Base-by-base conservation (phyloP, 345 rosid genomes). In the Conringia planisiliqua region DNA sequence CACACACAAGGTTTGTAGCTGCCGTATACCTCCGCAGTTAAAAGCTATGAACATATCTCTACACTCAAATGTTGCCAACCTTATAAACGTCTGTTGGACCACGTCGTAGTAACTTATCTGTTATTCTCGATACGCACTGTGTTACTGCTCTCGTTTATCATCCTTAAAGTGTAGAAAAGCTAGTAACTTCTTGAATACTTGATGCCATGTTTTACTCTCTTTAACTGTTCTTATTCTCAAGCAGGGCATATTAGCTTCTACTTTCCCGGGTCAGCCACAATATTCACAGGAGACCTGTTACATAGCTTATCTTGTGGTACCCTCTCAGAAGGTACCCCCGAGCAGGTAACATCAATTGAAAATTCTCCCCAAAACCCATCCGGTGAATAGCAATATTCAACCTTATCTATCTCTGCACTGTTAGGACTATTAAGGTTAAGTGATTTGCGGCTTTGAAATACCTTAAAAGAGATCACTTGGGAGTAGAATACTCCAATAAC, bases 231-330 rank as follows among this genome's bases (percentile, higher is more conserved):
- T 27, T 64, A 42, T 40, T 54, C 46, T 52, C 68, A 68, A 72
- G 83, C 84, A 95, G 99, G 99, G 54, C 99, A 95, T 66, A 83
- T 95, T 63, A 95, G 99, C 82, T 92, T 92, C 85, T 86, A 92
- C 86, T 95, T 95, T 76, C 97, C 96, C 20, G 86, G 91, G 74
- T 86, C 99, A 33, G 91, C 91, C 38, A 87, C 88, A 13, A 83
- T 95, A 74, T 95, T 92, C 79, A 86, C 97, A 5, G 99, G 99
- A 76, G 97, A 95, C 82, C 84, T 96, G 29, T 79, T 95, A 79
- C 88, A 90, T 80, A 95, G 99, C 90, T 86, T 95, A 84, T 90
- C 97, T 1, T 95, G 99, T 77, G 99, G 99, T 80, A 92, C 85
- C 81, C 89, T 92, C 74, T 86, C 91, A 56, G 99, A 95, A 82